Evolutionary conservation across 2,329 filamentous ascomycete species (phyloP).

Genomic region (Zalaria sp.): DNA sequence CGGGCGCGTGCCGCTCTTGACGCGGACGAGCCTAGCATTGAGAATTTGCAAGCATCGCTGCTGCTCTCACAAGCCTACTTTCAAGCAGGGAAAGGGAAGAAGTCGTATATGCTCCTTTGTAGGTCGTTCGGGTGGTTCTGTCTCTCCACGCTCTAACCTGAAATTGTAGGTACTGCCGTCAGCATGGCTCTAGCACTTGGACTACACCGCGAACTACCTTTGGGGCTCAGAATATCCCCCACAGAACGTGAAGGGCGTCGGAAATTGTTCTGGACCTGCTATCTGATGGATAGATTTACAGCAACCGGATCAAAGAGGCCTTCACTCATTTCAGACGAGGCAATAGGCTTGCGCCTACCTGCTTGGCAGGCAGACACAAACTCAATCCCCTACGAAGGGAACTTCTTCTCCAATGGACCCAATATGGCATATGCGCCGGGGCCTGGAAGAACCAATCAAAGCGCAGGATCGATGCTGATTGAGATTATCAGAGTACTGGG

Average conservation of each 20-base stretch:
- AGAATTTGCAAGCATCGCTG: conserved; percentile 61
- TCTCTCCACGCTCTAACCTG: neutral
- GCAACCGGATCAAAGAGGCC: conserved; percentile 70
- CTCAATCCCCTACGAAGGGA: conserved; percentile 54
- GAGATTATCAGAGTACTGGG: conserved; percentile 74
- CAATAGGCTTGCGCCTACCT: conserved; percentile 60
- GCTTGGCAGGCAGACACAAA: conserved; percentile 54
- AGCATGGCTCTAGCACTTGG: conserved; percentile 76
- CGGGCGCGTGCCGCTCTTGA: conserved; percentile 58
- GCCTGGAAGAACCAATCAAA: conserved; percentile 55
- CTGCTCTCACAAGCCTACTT: conserved; percentile 64
- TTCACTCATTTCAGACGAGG: conserved; percentile 65
- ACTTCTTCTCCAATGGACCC: conserved; percentile 67
- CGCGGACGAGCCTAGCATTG: conserved; percentile 67
- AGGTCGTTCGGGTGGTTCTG: conserved; percentile 13
- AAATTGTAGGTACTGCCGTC: conserved; percentile 50
- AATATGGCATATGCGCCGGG: conserved; percentile 39
- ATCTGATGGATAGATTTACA: conserved; percentile 72
- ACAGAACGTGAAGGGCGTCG: conserved; percentile 63
- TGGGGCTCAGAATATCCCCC: conserved; percentile 45
- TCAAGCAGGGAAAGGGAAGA: conserved; percentile 66
- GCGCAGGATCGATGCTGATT: conserved; percentile 67
- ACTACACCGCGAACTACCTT: conserved; percentile 61
- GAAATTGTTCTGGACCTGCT: conserved; percentile 81
- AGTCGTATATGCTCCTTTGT: conserved; percentile 77